Conservation (phyloP, 2,329 filamentous ascomycete genomes). For the Leptographium procerum region DNA sequence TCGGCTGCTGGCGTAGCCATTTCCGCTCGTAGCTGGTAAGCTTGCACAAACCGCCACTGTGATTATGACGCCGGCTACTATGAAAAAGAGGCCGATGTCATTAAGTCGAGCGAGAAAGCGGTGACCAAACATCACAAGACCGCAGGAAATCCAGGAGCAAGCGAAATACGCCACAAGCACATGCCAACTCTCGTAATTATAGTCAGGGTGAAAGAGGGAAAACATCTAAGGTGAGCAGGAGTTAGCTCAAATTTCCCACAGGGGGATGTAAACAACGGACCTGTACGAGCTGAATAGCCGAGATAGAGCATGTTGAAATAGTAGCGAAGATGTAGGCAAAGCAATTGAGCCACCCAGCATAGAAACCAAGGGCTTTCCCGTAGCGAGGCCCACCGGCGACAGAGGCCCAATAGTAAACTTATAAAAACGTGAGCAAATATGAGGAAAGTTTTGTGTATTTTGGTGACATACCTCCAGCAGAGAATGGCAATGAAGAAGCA, state of each 20-base stretch:
- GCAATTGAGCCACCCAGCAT: conserved; percentile 35
- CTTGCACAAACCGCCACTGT: not conserved
- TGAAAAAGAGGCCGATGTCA: conserved; percentile 41
- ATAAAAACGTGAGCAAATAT: not conserved
- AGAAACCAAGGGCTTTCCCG: conserved; percentile 7
- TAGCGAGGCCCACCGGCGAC: conserved; percentile 17
- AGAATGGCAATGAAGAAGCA: conserved; percentile 49
- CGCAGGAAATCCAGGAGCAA: conserved; percentile 27
- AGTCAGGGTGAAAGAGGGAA: conserved; percentile 26
- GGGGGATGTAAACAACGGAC: too few species aligned
- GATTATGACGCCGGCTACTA: conserved; percentile 40
- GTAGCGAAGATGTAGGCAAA: conserved; percentile 16
- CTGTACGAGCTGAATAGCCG: too few species aligned
- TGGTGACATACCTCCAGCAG: conserved; percentile 27
- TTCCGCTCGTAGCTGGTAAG: conserved; percentile 33
- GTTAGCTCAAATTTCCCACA: conserved; percentile 26
- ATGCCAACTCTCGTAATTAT: conserved; percentile 27
- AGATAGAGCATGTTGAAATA: too few species aligned
- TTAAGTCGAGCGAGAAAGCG: conserved; percentile 39
- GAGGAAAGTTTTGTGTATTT: not conserved
- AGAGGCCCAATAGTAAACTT: conserved; percentile 50
- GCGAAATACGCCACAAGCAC: conserved; percentile 31
- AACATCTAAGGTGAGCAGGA: conserved; percentile 32
- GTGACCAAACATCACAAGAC: conserved; percentile 41
- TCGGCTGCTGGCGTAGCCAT: conserved; percentile 20